phyloP scores from a whole-genome alignment of 2,329 filamentous ascomycete genomes.

The Karstenula rhodostoma region DNA sequence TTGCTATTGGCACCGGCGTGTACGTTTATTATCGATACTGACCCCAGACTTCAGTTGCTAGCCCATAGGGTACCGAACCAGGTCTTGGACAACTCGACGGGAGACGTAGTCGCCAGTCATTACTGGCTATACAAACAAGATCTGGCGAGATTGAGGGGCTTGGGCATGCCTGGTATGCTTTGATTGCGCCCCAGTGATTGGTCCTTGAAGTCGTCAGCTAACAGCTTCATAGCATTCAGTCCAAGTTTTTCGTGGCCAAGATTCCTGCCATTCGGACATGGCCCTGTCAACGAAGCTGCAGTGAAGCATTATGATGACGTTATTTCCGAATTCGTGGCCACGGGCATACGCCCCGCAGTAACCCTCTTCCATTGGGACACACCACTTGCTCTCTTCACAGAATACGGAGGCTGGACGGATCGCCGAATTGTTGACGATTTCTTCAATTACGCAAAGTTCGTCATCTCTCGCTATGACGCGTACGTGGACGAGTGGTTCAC shows the following conservation, averaged over 20 bases:
- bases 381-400: constrained; percentile 51
- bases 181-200: background rate
- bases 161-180: constrained; percentile 37
- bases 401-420: constrained; percentile 53
- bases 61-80: constrained; percentile 51
- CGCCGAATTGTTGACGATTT: constrained; percentile 52
- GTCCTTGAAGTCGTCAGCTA: background rate
- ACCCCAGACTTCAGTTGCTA: constrained; percentile 34
- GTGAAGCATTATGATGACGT: constrained; percentile 53
- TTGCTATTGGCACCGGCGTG: background rate
- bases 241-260: constrained; percentile 51
- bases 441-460: constrained; percentile 54
- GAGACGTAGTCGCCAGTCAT: constrained; percentile 52
- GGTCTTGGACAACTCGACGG: constrained; percentile 53
- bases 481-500: constrained; percentile 53
- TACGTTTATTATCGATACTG: background rate
- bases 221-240: constrained; percentile 36
- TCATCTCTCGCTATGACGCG: constrained; percentile 51
- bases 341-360: constrained; percentile 46
- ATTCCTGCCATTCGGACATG: constrained; percentile 50
- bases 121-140: constrained; percentile 57
- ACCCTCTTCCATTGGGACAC: constrained; percentile 56
- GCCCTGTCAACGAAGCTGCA: constrained; percentile 46
- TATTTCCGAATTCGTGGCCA: constrained; percentile 45
- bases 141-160: constrained; percentile 46